Evolutionary conservation across 176 grass and related monocot species (phyloP), one percentile per base, ranked within the genome.

Genomic region (Eragrostis nindensis): DNA sequence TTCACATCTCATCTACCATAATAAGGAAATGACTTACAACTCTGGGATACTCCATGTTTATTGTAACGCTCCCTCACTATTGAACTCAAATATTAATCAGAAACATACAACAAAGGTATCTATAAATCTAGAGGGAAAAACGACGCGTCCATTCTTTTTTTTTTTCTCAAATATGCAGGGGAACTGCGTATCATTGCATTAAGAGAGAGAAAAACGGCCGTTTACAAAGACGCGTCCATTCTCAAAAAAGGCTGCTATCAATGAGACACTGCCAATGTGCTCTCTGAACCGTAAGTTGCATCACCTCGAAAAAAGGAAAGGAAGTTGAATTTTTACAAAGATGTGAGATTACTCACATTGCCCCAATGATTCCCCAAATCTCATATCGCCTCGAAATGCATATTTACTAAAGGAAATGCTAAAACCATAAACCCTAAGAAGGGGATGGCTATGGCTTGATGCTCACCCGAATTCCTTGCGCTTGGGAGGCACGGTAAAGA

Each of bases 391-490:
- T 40, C 19, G 12, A 56, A 77, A 64, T 11, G 46, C n/a, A 77
- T 46, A 25, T 18, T 39, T 22, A 24, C 17, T 11, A 27, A 25
- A 5, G 5, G 22, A 60, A 60, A 38, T 41, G 16, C 11, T 74
- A 66, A 73, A 79, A 40, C 65, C 57, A 30, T 42, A 70, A 68
- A 50, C 17, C 14, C 29, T 50, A 68, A 5, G 52, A 27, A 11
- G 42, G 63, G 19, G 44, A 16, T 42, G 52, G 48, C 1, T 14
- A 63, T 16, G 27, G 19, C 55, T 8, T 8, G 53, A 81, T 71
- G 40, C 68, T 70, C 52, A 90, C 88, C 88, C 89, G 32, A 91
- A 87, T 62, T 91, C 78, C 66, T 84, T 91, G 65, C 56, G 78
- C 78, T 85, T 85, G 68, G 91, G 85, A 32, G 91, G 85, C 5